Conservation (phyloP, 2,329 filamentous ascomycete species). For the Neofusicoccum sp. region DNA sequence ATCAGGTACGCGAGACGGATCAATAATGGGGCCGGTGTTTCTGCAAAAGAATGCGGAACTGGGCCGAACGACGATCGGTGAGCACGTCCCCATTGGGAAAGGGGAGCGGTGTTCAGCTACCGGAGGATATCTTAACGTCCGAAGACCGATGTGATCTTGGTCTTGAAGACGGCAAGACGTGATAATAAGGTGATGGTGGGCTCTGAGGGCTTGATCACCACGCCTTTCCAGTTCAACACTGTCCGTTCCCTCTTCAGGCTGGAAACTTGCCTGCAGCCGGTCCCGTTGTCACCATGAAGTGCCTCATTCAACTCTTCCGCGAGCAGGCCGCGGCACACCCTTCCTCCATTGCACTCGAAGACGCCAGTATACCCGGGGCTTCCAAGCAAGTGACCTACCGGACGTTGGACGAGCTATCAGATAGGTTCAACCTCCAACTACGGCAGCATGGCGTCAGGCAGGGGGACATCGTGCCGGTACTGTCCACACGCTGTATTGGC, state of each 20-base stretch:
- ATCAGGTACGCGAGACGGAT: neutral
- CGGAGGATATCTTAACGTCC: neutral
- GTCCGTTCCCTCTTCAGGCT: neutral
- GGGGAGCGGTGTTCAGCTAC: neutral
- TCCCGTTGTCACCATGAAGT: neutral
- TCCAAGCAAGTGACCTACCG: constrained; percentile 1
- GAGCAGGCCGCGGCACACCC: constrained; percentile 3
- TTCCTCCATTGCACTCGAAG: neutral
- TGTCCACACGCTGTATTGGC: neutral
- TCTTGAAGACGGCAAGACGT: neutral
- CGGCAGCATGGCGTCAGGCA: neutral
- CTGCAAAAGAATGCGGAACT: neutral
- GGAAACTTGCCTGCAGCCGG: neutral
- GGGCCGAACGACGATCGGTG: neutral
- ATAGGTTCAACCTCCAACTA: neutral
- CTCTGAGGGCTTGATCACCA: neutral
- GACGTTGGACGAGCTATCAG: neutral
- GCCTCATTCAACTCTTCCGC: constrained; percentile 8
- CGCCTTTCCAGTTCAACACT: neutral
- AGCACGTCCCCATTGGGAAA: neutral
- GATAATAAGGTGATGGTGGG: constrained; percentile 1
- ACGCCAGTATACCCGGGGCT: neutral
- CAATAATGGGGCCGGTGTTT: neutral
- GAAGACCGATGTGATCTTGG: neutral
- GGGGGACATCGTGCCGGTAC: neutral